Base-by-base conservation (phyloP, 768 basidiomycete species). In the Boletus pseudopeckii region DNA sequence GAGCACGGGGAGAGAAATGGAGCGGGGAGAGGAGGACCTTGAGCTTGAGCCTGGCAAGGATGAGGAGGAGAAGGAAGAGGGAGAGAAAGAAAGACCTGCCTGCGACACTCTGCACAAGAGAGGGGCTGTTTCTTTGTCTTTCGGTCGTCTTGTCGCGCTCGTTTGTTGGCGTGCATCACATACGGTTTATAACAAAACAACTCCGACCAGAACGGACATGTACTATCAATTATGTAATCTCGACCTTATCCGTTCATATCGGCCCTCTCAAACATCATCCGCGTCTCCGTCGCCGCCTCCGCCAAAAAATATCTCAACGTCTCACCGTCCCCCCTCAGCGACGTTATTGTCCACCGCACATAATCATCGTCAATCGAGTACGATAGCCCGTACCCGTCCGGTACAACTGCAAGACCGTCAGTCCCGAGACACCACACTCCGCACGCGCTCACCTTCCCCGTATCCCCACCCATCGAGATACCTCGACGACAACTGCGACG, bases 381-480 rank as follows among this genome's bases (percentile, higher is more conserved):
- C 32, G 91, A 83, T 30, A 98, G 72, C 18, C 96, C 96, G 64
- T 91, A 96, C 4, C 95, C 96, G 58, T 96, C 92, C 1, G 84
- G 79, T 0, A 97, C 94, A 28, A 98, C 95, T 89, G 55, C 15
- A 5, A 7, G 1, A 17, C 18, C 7, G n/a, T 54, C 53, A 64
- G 63, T 64, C 41, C 8, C 22, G n/a, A 36, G 40, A 14, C 26
- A 32, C 10, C 39, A 4, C 33, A 15, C 34, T 1, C 17, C 7
- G 10, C 54, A 28, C 30, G 0, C n/a, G 36, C 56, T 58, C 54
- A 91, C 90, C 90, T 80, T 96, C 92, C 8, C 94, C 93, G 66
- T 98, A 98, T 14, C 96, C 97, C 96, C 96, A 98, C 20, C 93
- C 93, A 61, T 95, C 91, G 33, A 99, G 75, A 69, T 80, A 94